Evolutionary conservation across 2,329 filamentous ascomycete species (phyloP), one percentile per base, ranked within the genome.

Genomic region (Ilyonectria mors-panacis): DNA sequence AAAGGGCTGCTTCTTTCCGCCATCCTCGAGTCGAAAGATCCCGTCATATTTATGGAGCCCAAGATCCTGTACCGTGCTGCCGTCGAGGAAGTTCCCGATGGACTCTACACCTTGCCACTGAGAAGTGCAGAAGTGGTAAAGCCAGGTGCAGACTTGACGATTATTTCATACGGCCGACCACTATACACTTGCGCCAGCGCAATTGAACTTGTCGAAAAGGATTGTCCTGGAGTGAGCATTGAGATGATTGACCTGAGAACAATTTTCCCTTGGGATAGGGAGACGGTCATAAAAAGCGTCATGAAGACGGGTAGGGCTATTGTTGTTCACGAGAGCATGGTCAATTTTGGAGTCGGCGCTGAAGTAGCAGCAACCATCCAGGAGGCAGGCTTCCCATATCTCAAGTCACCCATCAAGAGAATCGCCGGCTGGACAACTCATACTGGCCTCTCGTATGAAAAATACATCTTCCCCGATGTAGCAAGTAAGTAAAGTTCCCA

Each of bases 1-100:
- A 97, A 97, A 80, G 94, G 94, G 1, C 85, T 97, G 2, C 82
- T 97, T 54, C 84, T 97, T 4, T 87, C 92, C 2, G 87, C 91
- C 0, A 94, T 97, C 56, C 89, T 88, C 83, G 81, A 89, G 2
- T 45, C 37, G 86, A 92, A 94, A 68, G 94, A 97, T 78, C 94
- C 94, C 0, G 93, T 94, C 70, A 86, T 97, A 54, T 97, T 97
- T 81, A 91, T 97, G 91, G 94, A 97, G 79, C 94, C 94, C 35
- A 97, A 97, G 83, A 93, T 95, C 54, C 84, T 97, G 12, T 97
- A 97, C 79, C 91, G 94, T n/a, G 94, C 94, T 0, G 93, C 94
- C 0, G 93, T 96, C 33, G 94, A 97, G 80, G 92, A 97, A 79
- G 94, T 97, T 0, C 94, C 94, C 0, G 88, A 91, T 1, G 91